Evolutionary conservation across 139 green algal species (phyloP).

Genomic region (Auxenochlorella pyrenoidosa): DNA sequence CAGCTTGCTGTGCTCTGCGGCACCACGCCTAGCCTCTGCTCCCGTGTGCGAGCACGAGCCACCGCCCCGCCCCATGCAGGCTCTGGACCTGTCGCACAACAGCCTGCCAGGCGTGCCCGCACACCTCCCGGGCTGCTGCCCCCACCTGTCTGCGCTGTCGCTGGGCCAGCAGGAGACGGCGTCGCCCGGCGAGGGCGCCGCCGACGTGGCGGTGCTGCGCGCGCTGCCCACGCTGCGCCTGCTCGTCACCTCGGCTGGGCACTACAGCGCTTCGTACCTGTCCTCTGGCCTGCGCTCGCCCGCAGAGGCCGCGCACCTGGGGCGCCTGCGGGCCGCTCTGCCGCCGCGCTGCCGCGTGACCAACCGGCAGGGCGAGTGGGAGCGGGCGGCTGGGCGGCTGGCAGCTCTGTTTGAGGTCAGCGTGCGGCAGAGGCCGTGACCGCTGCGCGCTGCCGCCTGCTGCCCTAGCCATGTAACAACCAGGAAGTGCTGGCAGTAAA

Average conservation of each 20-base stretch:
- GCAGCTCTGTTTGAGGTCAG: constrained; percentile 9
- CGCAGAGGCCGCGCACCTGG: constrained; percentile 1
- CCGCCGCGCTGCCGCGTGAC: not conserved
- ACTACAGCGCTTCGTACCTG: constrained; percentile 3
- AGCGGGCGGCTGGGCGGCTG: constrained; percentile 4
- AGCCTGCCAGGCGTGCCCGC: constrained; percentile 60
- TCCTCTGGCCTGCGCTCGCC: constrained; percentile 2
- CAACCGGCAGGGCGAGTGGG: not conserved
- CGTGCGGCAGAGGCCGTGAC: constrained; percentile 11
- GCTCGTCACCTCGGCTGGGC: not conserved
- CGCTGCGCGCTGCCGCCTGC: not conserved
- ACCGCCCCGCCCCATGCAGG: not conserved
- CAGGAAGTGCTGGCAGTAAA: not conserved
- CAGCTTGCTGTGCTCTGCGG: too few relatives aligned
- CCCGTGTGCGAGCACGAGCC: not conserved
- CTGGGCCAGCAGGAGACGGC: constrained; percentile 16
- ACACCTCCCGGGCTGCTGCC: not conserved
- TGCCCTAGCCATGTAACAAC: not conserved
- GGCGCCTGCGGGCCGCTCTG: not conserved
- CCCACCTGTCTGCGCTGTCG: not conserved
- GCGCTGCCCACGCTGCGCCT: not conserved
- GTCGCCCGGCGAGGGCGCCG: not conserved
- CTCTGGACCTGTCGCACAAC: constrained; percentile 52
- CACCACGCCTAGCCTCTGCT: not conserved
- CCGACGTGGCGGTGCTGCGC: not conserved